A percentile compares a stretch with the other conserved stretches of the same genome.
Evolutionary conservation across 2,329 filamentous ascomycete species (phyloP).

Genomic region (Scedosporium boydii): DNA sequence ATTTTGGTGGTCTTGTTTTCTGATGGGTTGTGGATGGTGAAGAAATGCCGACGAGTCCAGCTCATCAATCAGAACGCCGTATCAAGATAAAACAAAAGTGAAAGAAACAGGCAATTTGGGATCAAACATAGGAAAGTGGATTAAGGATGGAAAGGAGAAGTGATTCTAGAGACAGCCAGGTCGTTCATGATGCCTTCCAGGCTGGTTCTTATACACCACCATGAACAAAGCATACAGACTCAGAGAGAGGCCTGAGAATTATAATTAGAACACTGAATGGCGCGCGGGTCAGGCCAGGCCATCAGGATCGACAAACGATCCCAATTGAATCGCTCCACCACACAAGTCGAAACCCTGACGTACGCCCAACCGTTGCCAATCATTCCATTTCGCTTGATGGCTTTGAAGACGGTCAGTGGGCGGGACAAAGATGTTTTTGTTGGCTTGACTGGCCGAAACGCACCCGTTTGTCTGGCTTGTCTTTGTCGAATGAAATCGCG

Average conservation of each 20-base stretch:
- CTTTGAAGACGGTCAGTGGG: not conserved
- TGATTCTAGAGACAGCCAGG: not conserved
- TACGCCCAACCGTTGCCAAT: not conserved
- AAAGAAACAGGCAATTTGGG: not conserved
- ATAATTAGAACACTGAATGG: no score
- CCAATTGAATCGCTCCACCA: not conserved
- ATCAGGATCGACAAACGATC: not conserved
- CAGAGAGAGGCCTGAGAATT: no score
- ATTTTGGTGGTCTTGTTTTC: not conserved
- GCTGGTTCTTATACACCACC: no score
- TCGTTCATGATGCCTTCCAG: no score
- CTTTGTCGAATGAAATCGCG: no score
- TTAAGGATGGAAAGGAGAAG: not conserved
- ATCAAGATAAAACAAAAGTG: constrained; percentile 15
- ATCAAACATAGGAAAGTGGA: not conserved
- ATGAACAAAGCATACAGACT: no score
- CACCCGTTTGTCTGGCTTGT: not conserved
- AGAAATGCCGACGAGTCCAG: constrained; percentile 3
- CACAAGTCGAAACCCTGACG: not conserved
- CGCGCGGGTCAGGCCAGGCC: no score
- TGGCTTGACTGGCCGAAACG: not conserved
- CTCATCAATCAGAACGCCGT: not conserved
- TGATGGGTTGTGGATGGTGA: not conserved
- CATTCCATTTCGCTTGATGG: not conserved
- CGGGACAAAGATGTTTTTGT: no score